Base-by-base conservation (phyloP, 257 asterid species). In the Vinca minor region DNA sequence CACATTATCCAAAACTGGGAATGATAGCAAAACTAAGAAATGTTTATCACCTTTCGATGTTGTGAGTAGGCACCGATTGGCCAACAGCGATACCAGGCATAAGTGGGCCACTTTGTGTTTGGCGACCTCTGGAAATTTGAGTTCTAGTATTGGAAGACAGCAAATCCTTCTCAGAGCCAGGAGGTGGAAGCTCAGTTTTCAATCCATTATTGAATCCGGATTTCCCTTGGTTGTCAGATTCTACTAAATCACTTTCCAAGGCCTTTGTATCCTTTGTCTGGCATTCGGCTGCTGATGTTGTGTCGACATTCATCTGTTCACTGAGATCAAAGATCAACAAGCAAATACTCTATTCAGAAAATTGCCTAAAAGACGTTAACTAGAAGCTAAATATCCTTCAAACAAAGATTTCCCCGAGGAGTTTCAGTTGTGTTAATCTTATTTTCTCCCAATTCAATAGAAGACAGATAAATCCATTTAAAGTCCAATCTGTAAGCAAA, bases 91-190 rank as follows among this genome's bases (percentile, higher is more conserved):
- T 18, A 42, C 87, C 95, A 39, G 94, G 88, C 83, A 73, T 78
- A 76, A 93, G 94, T 11, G 97, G 97, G 70, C 99, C 99, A 71
- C 97, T 87, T 74, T 81, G 96, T 71, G 85, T 82, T 87, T 84
- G 89, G 65, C 94, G 93, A 75, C 81, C 67, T 76, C 78, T 84
- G 56, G 69, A 73, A 29, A 78, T 64, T 80, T 83, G 94, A 75
- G 54, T 77, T 74, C 73, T 79, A 66, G 74, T 65, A 77, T 81
- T 91, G 72, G 79, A 68, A 26, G 39, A 79, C 57, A 71, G 66
- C 52, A 62, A 70, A 75, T 87, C 95, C 77, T 81, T 85, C 66
- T 88, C 95, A 21, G 78, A 77, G 67, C 77, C 10, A 36, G 81
- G 74, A 5, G 78, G 80, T 36, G 76, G 74, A 66, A 71, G 59